Base-by-base conservation (phyloP, 306 rosid genomes). In the Cyamopsis tetragonoloba region DNA sequence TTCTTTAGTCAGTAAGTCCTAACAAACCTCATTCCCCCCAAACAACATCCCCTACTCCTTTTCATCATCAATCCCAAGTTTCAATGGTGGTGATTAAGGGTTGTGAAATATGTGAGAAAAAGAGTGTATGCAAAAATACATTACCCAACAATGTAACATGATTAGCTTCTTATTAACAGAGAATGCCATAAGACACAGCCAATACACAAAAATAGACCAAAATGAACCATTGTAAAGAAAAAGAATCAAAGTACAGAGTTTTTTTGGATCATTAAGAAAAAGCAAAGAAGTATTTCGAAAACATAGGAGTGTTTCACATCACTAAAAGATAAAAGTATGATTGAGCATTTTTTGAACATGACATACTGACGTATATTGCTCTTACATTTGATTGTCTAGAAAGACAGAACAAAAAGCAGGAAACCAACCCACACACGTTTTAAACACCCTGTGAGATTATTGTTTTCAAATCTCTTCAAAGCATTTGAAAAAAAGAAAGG, bases 101-200 rank as follows among this genome's bases (percentile, higher is more conserved):
- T 14, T 48, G 48, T 13, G 6, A 54, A 47, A 70, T n/a, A 3
- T 28, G 37, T 1, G 5, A 57, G 60, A 35, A 70, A 35, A 70
- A 8, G 19, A 47, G 30, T 14, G 15, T 24, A 47, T 15, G 15
- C 2, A 10, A 3, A 3, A 7, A 55, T n/a, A 15, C 12, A 47
- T 51, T 22, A 37, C 28, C 19, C 73, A 23, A 60, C 22, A 47
- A 34, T 6, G 17, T 49, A 66, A 66, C 28, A 39, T 34, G 62
- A 47, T 18, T 9, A 23, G 62, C 3, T 62, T 63, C 27, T 8
- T 30, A 50, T 3, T 5, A n/a, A 10, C 31, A 46, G 43, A 69
- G 35, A 61, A 68, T 42, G 27, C 14, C 11, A 34, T 15, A 34
- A 55, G 19, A 23, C 68, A 71, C 64, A 66, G 61, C 62, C 60